Evolutionary conservation across 768 basidiomycete species (phyloP), one percentile per base, ranked within the genome.

Genomic region (Sistotremastrum niveocremeum): DNA sequence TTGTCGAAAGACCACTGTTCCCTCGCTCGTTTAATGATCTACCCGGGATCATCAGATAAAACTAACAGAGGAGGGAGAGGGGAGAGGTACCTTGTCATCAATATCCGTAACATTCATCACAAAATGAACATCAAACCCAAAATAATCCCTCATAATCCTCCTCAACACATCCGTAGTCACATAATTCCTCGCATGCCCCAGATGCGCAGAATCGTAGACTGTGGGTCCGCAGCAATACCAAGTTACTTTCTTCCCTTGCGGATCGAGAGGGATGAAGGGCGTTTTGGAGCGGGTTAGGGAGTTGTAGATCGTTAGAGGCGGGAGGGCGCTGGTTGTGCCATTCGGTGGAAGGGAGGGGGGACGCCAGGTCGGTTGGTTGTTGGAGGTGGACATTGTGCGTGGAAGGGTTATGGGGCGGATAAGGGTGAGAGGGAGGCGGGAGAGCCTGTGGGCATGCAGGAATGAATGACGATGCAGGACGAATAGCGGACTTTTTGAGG

Each of bases 191-290:
- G 95, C 95, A 67, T 99, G 95, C 5, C 95, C 95, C 87, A 99
- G 90, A 62, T 99, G 95, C 37, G 89, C 84, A 8, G 90, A 79
- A 69, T 99, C 95, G 61, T 99, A 99, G 6, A 99, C 95, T 0
- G 95, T 99, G 11, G 95, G 94, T 7, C 95, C 94, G 57, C 95
- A 99, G 61, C 95, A 97, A 61, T 99, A 98, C 93, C 93, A 98
- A 56, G 93, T 91, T n/a, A 94, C 79, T 52, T 75, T 75, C 2
- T 75, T 72, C 0, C 81, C 82, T 50, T 75, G 20, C 1, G 20
- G 20, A 20, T 44, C 42, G 30, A 44, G 32, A 12, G 42, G 42
- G 7, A 56, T 49, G 29, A 50, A 49, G 4, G 52, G 51, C 11
- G 41, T 37, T 39, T 52, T 55, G 30, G 54, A 7, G 34, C 37